Conservation (phyloP, 306 rosid genomes). For the Calophaca sinica region DNA sequence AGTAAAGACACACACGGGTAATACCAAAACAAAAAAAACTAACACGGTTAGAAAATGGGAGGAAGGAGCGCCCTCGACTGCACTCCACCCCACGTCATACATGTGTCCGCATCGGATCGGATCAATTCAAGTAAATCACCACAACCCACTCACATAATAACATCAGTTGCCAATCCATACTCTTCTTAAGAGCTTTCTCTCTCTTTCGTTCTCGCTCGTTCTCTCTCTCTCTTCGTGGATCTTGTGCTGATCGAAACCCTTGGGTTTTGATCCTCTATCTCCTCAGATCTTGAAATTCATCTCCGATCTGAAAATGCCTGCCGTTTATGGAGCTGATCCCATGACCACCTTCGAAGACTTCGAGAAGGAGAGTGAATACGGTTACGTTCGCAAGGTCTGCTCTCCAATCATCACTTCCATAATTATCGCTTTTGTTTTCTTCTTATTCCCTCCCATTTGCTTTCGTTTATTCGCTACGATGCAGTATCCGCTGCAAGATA, state of each 20-base stretch:
- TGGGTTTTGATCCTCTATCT: constrained; percentile 53
- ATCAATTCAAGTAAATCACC: neutral
- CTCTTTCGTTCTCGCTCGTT: neutral
- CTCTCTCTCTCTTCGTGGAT: neutral
- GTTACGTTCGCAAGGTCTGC: constrained; percentile 93
- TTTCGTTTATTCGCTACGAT: neutral
- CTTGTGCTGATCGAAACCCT: constrained; percentile 48
- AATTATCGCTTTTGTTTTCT: neutral
- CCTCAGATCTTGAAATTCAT: constrained; percentile 49
- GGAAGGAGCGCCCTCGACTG: neutral
- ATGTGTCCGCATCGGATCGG: constrained; percentile 25
- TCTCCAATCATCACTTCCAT: constrained; percentile 7
- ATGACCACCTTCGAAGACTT: constrained; percentile 94
- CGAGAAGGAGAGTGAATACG: constrained; percentile 99
- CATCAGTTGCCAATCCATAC: neutral
- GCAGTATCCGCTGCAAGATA: too few species aligned
- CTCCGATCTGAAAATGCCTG: constrained; percentile 71
- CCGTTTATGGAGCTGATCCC: constrained; percentile 85
- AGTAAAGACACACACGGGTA: neutral
- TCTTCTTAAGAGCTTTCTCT: neutral
- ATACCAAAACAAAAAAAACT: too few species aligned
- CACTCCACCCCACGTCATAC: neutral
- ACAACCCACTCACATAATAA: neutral
- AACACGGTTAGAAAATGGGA: neutral
- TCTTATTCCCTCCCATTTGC: neutral